Conservation (phyloP, 306 rosid genomes). For the Glycine soja region DNA sequence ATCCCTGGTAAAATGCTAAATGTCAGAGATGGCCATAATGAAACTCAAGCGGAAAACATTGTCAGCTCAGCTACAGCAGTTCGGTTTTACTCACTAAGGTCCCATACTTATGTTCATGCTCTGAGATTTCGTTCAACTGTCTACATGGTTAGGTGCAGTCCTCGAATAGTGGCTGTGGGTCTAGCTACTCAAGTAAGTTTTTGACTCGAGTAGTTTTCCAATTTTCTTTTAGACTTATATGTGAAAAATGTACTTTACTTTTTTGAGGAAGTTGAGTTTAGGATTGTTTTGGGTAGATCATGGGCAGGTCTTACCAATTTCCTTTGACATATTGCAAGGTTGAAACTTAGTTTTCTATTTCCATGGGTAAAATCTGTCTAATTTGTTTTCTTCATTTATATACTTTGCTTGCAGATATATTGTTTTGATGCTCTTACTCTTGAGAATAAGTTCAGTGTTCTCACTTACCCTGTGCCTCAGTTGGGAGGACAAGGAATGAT, state of each 20-base stretch:
- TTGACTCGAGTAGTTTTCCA: constrained; percentile 31
- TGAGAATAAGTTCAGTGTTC: constrained; percentile 91
- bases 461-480: constrained; percentile 95
- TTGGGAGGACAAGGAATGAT: constrained; percentile 86
- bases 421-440: constrained; percentile 97
- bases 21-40: constrained; percentile 71
- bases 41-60: constrained; percentile 66
- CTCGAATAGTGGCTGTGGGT: constrained; percentile 87
- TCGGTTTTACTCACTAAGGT: constrained; percentile 89
- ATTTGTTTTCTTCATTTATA: constrained; percentile 35
- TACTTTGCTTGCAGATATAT: constrained; percentile 74
- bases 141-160: constrained; percentile 96
- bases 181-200: constrained; percentile 93
- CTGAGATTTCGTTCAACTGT: constrained; percentile 93
- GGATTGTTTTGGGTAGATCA: constrained; percentile 30
- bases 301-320: constrained; percentile 41
- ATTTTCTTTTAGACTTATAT: constrained; percentile 34
- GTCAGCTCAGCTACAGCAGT: constrained; percentile 79
- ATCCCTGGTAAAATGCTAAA: constrained; percentile 73
- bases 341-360: constrained; percentile 43
- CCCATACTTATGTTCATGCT: constrained; percentile 89
- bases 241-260: constrained; percentile 36
- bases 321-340: constrained; percentile 40
- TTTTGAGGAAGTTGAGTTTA: constrained; percentile 32
- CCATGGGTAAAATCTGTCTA: constrained; percentile 39